Evolutionary conservation across 306 rosid species (phyloP).

Genomic region (Alnus rubra): DNA sequence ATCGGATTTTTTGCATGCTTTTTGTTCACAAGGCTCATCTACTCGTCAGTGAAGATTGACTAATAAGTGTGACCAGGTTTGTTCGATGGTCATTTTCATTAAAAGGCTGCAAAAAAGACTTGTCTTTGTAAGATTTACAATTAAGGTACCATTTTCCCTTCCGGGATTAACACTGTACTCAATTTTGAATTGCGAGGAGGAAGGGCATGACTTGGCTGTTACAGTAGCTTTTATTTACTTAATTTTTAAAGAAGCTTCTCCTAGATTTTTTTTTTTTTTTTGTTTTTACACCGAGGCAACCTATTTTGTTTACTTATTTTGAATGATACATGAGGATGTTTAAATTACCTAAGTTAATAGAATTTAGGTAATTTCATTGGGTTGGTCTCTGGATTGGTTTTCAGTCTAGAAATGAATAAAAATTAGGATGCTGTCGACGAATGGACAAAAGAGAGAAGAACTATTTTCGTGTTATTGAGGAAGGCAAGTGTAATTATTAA

Average conservation of each 20-base stretch:
- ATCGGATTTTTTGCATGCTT: slow-evolving; percentile 96
- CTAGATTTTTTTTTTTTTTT: background rate
- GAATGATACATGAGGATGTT: no score
- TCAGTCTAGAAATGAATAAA: no score
- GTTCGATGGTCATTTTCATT: slow-evolving; percentile 24
- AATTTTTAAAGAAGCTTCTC: background rate
- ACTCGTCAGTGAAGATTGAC: slow-evolving; percentile 97
- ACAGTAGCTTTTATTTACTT: slow-evolving; percentile 30
- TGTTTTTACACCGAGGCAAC: no score
- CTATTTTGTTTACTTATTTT: no score
- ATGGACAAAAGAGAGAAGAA: no score
- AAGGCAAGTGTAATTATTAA: no score
- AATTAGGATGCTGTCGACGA: no score
- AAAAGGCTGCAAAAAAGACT: no score
- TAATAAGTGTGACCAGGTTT: slow-evolving; percentile 34
- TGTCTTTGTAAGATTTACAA: slow-evolving; percentile 43
- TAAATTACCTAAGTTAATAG: no score
- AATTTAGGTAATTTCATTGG: no score
- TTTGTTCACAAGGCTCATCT: slow-evolving; percentile 97
- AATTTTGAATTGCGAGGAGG: slow-evolving; percentile 55
- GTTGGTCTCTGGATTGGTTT: no score
- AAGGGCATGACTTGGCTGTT: slow-evolving; percentile 49
- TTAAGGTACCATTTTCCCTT: slow-evolving; percentile 46
- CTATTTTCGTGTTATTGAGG: no score
- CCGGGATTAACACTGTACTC: slow-evolving; percentile 72